Evolutionary conservation across 2,329 filamentous ascomycete genomes (phyloP), one percentile per base, ranked within the genome.

Genomic region (Harringtonia aguacate): DNA sequence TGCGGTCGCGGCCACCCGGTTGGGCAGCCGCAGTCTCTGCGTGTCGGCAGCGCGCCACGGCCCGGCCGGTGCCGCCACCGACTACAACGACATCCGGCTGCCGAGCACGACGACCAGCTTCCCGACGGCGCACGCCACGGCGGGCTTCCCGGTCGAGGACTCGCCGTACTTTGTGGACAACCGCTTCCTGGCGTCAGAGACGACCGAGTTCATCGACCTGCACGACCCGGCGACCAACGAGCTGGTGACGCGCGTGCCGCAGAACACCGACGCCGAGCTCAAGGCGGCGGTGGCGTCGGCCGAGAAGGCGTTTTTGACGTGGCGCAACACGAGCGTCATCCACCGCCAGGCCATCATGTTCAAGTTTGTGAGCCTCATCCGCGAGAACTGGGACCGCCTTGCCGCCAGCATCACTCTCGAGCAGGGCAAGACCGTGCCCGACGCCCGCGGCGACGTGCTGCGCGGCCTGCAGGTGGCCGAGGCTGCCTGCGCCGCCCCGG

Each of bases 371-470:
- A 73, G 74, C 28, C 68, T 92, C 57, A 86, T 92, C 60, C 72
- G 84, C 42, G 81, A 89, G 66, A 83, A 92, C 67, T 89, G 84
- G 84, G 86, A 92, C 61, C 74, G 86, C 17, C 67, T 92, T 52
- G 86, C 86, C 15, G 85, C 86, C 13, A 87, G 82, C 66, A 92
- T 92, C 61, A 89, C 84, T 8, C 72, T 90, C 45, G 86, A 92
- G 69, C 86, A 92, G 69, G 86, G 86, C 61, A 92, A 92, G 75
- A 92, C 86, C 0, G 82, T 90, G 61, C 82, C 81, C 43, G 86
- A 92, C 61, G 85, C 86, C 30, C 81, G 73, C 62, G 86, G 86
- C 36, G 86, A 92, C 61, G 86, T 92, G 20, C 73, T 90, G 41
- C 75, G 86, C 53, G 86, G 86, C 38, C 70, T 92, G 47, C 86